Evolutionary conservation across 225 moss, liverwort and hornwort species (phyloP).

Genomic region (Polytrichum formosum): DNA sequence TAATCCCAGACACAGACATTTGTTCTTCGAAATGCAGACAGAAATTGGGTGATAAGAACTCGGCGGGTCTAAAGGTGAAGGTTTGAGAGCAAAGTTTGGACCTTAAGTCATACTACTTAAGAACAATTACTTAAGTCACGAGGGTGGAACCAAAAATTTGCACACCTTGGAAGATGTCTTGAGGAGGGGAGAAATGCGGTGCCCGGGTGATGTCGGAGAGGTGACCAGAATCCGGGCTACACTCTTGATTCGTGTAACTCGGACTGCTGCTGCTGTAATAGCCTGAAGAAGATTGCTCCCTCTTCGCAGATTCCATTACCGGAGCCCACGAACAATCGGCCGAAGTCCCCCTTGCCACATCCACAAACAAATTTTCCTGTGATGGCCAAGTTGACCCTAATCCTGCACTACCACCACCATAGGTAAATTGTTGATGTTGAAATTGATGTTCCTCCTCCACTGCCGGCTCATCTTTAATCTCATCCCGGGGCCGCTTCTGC

Average conservation of each 20-base stretch:
- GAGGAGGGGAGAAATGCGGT: conserved; percentile 13
- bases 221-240: conserved; percentile 23
- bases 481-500: conserved; percentile 31
- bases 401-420: conserved; percentile 9
- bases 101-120: too few relatives aligned
- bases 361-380: conserved; percentile 7
- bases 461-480: neutral
- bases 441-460: neutral
- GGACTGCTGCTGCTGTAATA: conserved; percentile 14
- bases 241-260: conserved; percentile 14
- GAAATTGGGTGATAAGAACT: too few relatives aligned
- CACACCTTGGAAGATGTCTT: conserved; percentile 2
- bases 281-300: conserved; percentile 10
- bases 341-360: conserved; percentile 10
- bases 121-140: too few relatives aligned
- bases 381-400: neutral
- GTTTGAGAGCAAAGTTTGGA: too few relatives aligned
- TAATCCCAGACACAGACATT: too few relatives aligned
- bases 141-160: too few relatives aligned
- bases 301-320: conserved; percentile 12
- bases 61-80: too few relatives aligned
- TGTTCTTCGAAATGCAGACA: too few relatives aligned
- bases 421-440: conserved; percentile 3
- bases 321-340: conserved; percentile 23
- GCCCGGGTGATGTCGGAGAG: conserved; percentile 8